Evolutionary conservation across 345 rosid species (phyloP).

Genomic region (Hypericum androsaemum): DNA sequence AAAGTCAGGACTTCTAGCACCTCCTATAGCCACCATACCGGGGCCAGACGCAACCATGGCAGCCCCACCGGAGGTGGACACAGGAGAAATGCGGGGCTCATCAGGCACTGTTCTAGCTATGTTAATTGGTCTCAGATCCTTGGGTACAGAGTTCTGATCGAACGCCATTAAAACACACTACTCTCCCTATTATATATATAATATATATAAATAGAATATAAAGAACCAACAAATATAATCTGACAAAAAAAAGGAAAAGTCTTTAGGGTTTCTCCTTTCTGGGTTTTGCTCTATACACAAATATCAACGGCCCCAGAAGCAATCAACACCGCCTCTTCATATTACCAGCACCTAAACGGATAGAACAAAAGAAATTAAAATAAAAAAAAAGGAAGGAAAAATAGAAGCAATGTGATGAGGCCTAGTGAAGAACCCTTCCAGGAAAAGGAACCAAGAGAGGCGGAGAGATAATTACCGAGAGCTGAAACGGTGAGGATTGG

Average conservation of each 20-base stretch:
- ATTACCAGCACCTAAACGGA: no score
- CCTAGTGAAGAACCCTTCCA: no score
- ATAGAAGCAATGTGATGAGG: not conserved
- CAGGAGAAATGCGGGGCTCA: slow-evolving; percentile 39
- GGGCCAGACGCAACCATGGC: slow-evolving; percentile 1
- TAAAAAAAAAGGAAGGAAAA: not conserved
- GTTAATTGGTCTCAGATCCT: slow-evolving; percentile 39
- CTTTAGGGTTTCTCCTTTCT: slow-evolving; percentile 12
- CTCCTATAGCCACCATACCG: not conserved
- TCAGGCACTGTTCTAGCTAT: slow-evolving; percentile 28
- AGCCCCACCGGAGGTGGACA: not conserved
- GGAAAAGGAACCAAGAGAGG: not conserved
- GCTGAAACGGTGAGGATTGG: slow-evolving; percentile 17
- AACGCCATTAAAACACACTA: slow-evolving; percentile 35
- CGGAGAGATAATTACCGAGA: not conserved
- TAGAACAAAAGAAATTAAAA: not conserved
- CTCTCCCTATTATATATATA: no score
- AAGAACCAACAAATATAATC: not conserved
- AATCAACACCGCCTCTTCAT: not conserved
- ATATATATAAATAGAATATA: no score
- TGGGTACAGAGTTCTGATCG: slow-evolving; percentile 42
- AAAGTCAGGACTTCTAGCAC: slow-evolving; percentile 27
- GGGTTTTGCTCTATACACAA: slow-evolving; percentile 11
- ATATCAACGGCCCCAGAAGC: not conserved
- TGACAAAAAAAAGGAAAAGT: slow-evolving; percentile 12